Evolutionary conservation across 768 basidiomycete species (phyloP).

Genomic region (Lactarius trivialis): DNA sequence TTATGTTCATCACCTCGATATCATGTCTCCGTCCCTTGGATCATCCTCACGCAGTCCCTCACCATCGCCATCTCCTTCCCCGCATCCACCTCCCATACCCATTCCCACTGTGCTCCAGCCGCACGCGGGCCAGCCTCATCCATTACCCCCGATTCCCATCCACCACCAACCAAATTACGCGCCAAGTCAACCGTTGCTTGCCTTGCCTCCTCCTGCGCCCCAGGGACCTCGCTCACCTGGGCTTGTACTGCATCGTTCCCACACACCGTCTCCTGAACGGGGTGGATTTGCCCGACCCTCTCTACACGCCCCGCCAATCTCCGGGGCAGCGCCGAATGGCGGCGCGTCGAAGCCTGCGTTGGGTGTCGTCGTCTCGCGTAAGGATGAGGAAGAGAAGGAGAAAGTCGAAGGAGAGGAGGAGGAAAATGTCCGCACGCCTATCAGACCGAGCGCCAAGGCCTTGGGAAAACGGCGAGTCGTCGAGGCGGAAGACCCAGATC

Average conservation of each 20-base stretch:
- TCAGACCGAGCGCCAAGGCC: slow-evolving; percentile 77
- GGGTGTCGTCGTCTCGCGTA: slow-evolving; percentile 1
- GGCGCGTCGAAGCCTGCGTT: slow-evolving; percentile 7
- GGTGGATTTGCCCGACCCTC: slow-evolving; percentile 16
- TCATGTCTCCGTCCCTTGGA: slow-evolving; percentile 25
- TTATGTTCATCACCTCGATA: slow-evolving; percentile 28
- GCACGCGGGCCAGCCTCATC: slow-evolving; percentile 30
- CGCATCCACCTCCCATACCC: slow-evolving; percentile 29
- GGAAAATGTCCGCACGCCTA: slow-evolving; percentile 33
- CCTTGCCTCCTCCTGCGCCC: slow-evolving; percentile 61
- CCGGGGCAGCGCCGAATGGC: slow-evolving; percentile 6
- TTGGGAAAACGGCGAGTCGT: slow-evolving; percentile 74
- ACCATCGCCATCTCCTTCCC: slow-evolving; percentile 39
- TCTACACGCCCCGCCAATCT: slow-evolving; percentile 5
- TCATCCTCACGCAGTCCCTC: slow-evolving; percentile 42
- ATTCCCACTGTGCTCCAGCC: slow-evolving; percentile 28
- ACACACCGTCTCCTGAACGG: slow-evolving; percentile 66
- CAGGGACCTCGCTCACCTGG: slow-evolving; percentile 65
- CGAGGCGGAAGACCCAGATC: slow-evolving; percentile 43
- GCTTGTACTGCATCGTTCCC: slow-evolving; percentile 41
- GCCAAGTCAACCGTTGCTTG: slow-evolving; percentile 37
- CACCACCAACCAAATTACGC: slow-evolving; percentile 23
- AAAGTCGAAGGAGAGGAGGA: slow-evolving; percentile 25
- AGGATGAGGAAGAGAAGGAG: neutral
- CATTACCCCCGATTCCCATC: slow-evolving; percentile 34